Evolutionary conservation across 176 grass and related monocot genomes (phyloP), one percentile per base, ranked within the genome.

Genomic region (Avena insularis): DNA sequence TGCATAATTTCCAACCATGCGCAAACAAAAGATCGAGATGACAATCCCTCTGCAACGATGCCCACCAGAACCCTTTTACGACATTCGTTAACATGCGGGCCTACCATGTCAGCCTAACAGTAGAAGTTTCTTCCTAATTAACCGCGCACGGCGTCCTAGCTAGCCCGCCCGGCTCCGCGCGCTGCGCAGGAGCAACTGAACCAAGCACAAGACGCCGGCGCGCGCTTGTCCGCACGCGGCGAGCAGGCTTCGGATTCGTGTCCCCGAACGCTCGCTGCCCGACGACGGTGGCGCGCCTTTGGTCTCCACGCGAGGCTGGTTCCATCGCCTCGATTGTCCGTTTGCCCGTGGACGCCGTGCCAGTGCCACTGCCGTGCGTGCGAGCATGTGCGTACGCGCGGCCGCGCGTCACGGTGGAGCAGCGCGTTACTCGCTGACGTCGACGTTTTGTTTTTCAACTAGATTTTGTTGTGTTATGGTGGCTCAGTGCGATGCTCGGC

Each of bases 181-280:
- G 70, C 31, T 43, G 6, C n/a, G 35, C 50, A 36, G 51, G 84
- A 81, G 82, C 91, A 51, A 35, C 13, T 66, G 84, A 84, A 88
- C 91, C 91, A 59, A 53, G 31, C 82, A 49, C 63, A 90, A 82
- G 51, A 9, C 70, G 85, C 75, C 77, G 48, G 64, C 76, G 46
- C 51, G 27, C 51, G 27, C 76, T 81, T 84, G 87, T 89, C 84
- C 71, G 58, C 63, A 84, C 49, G 47, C 46, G 50, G 67, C 43
- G 70, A 81, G 84, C 76, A 12, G 9, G 49, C n/a, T n/a, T 27
- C 48, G 56, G 87, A 87, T 92, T 87, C 87, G 46, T 25, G 1
- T 19, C 43, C 6, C 29, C 36, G 57, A 58, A 77, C n/a, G 66
- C 82, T 47, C n/a, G 66, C 82, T 48, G 46, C 46, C 9, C 46